Evolutionary conservation across 495 filamentous ascomycete genomes (phyloP).

Genomic region (Gamarada debralockiae): DNA sequence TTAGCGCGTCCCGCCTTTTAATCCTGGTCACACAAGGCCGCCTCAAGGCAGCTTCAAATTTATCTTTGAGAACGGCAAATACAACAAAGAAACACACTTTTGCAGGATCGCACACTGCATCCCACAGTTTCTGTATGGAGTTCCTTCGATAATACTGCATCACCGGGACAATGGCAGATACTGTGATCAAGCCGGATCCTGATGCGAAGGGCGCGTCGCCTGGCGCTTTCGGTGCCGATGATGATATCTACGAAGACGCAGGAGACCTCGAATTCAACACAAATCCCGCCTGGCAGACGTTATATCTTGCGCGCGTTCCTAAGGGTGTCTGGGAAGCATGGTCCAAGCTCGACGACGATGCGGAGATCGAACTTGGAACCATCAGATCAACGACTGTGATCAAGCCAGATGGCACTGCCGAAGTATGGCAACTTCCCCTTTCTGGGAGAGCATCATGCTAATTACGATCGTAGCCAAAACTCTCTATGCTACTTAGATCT

Average conservation of each 20-base stretch:
- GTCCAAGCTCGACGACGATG: slow-evolving; percentile 46
- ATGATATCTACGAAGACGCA: slow-evolving; percentile 83
- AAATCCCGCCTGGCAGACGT: slow-evolving; percentile 31
- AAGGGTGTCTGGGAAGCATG: slow-evolving; percentile 73
- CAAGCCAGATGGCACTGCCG: slow-evolving; percentile 44
- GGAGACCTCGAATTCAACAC: slow-evolving; percentile 76
- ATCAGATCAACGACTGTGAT: slow-evolving; percentile 57
- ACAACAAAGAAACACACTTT: slow-evolving; percentile 4
- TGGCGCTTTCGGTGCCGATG: slow-evolving; percentile 52
- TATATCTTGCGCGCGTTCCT: slow-evolving; percentile 76
- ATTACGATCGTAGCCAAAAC: slow-evolving; percentile 26
- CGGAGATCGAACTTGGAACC: slow-evolving; percentile 66
- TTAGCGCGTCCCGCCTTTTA: background rate
- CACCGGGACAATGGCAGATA: slow-evolving; percentile 35
- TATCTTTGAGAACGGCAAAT: background rate
- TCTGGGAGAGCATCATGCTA: background rate
- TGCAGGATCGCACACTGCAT: background rate
- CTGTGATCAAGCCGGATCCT: slow-evolving; percentile 63
- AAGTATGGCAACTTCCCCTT: slow-evolving; percentile 30
- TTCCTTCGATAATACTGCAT: slow-evolving; percentile 6
- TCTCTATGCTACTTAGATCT: slow-evolving; percentile 47
- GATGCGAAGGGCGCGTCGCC: slow-evolving; percentile 56
- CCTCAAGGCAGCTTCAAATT: too few relatives aligned
- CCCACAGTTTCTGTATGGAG: slow-evolving; percentile 15
- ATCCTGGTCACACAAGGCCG: background rate